Evolutionary conservation across 306 rosid species (phyloP).

Genomic region (Inga leiocalycina): DNA sequence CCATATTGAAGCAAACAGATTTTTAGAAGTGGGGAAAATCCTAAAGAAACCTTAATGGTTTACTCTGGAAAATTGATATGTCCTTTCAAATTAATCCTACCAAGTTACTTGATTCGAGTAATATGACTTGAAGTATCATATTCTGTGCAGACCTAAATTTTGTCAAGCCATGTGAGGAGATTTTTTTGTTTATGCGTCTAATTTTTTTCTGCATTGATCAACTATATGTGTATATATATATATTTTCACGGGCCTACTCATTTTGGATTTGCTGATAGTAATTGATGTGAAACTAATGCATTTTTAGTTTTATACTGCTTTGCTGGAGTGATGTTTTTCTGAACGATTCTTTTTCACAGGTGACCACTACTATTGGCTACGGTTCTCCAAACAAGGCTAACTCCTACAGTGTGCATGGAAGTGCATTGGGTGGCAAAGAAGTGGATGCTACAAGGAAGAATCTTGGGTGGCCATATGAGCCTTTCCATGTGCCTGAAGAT

Average conservation of each 20-base stretch:
- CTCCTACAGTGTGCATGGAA: slow-evolving; percentile 89
- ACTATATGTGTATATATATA: neutral
- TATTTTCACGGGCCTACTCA: neutral
- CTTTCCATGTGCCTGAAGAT: slow-evolving; percentile 99
- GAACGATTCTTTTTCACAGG: slow-evolving; percentile 50
- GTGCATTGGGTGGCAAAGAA: slow-evolving; percentile 95
- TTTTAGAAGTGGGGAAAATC: neutral
- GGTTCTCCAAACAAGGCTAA: slow-evolving; percentile 99
- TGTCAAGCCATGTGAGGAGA: neutral
- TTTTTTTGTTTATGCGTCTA: neutral
- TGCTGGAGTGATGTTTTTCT: slow-evolving; percentile 10
- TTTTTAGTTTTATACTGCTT: slow-evolving; percentile 13
- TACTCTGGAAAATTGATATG: neutral
- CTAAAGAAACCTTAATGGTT: neutral
- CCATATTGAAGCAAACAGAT: slow-evolving; percentile 25
- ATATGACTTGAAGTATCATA: neutral
- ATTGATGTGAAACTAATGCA: slow-evolving; percentile 14
- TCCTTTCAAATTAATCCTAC: neutral
- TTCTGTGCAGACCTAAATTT: neutral
- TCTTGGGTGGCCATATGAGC: slow-evolving; percentile 98
- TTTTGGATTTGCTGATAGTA: slow-evolving; percentile 1
- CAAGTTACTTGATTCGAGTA: neutral
- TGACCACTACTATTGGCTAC: slow-evolving; percentile 94
- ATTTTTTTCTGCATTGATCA: neutral
- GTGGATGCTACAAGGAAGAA: slow-evolving; percentile 97